phyloP scores from a whole-genome alignment of 768 basidiomycete genomes.

The Astraeus odoratus region DNA sequence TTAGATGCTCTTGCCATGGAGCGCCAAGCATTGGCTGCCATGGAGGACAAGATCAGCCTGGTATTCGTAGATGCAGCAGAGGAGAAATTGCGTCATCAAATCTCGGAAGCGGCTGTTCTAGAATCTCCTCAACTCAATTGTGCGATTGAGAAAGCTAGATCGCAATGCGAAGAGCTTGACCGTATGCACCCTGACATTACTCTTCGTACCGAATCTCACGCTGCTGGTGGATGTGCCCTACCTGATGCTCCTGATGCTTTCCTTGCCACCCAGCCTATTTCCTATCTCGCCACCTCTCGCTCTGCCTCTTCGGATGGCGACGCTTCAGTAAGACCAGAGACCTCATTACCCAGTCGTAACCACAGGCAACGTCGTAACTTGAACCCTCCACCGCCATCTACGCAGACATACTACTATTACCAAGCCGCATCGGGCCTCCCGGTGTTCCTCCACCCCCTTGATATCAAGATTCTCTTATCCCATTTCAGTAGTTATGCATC shows the following conservation, averaged over 20 bases:
- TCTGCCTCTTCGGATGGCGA: background rate
- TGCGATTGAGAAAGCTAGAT: constrained; percentile 56
- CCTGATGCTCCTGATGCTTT: constrained; percentile 55
- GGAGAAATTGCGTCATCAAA: constrained; percentile 68
- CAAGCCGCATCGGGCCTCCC: constrained; percentile 89
- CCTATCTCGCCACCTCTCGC: constrained; percentile 8
- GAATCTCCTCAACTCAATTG: constrained; percentile 60
- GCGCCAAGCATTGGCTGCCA: constrained; percentile 52
- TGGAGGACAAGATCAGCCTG: constrained; percentile 71
- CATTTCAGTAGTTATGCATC: constrained; percentile 75
- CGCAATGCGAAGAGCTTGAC: constrained; percentile 49
- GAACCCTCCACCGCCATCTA: constrained; percentile 81
- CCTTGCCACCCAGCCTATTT: constrained; percentile 36
- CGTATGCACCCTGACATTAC: constrained; percentile 25
- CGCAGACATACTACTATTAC: constrained; percentile 92
- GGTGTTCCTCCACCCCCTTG: constrained; percentile 90
- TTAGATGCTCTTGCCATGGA: constrained; percentile 68
- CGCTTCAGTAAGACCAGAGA: constrained; percentile 3
- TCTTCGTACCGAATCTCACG: constrained; percentile 19
- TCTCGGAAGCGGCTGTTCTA: constrained; percentile 70
- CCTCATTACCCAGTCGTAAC: constrained; percentile 14
- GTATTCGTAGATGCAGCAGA: constrained; percentile 78
- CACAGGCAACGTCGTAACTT: constrained; percentile 68
- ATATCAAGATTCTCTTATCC: constrained; percentile 86
- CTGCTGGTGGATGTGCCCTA: constrained; percentile 5